Base-by-base conservation (phyloP, 2,329 filamentous ascomycete genomes). In the Endothia cerciana region DNA sequence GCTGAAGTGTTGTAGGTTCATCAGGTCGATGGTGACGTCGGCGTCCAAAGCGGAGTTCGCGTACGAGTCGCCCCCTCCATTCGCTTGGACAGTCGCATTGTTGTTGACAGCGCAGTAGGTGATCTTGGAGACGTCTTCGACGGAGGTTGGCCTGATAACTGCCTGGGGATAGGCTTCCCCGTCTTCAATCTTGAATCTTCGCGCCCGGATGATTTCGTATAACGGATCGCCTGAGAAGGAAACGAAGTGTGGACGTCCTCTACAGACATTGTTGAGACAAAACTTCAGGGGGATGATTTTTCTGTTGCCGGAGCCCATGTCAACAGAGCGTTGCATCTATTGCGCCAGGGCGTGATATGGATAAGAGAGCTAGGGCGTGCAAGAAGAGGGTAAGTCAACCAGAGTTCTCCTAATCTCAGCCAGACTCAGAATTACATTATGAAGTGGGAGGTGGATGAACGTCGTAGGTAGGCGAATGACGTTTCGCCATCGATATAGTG, bases 41-140 rank as follows among this genome's bases (percentile, higher is more conserved):
- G 84, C 84, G 63, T 83, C 57, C 6, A 51, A 25, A 19, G 74
- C 75, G 65, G 73, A 75, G 65, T 77, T 77, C 41, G 79, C 87
- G 68, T 87, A 90, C 0, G 86, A 89, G 71, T 90, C 88, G 0
- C 88, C 88, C 4, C 88, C 85, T 28, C 87, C 83, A 72, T 89
- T 86, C 28, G 87, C 83, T 72, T 89, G 87, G 0, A 90, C 85
- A 68, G 84, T 83, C 60, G 85, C 75, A 6, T 77, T 76, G 65
- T 79, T 77, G 30, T 80, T 68, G 1, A 73, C 77, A 7, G 87
- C 87, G 71, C 87, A 90, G 60, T 83, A 81, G 47, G 90, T 80
- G 13, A 86, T 83, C 25, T 77, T 81, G 1, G 85, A 80, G 2
- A 89, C 82, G 64, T 89, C 84, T 28, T 82, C 74, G 15, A 81